Evolutionary conservation across 1,139 yeast species (phyloP).

Genomic region (Yamadazyma spencermartinsiae): DNA sequence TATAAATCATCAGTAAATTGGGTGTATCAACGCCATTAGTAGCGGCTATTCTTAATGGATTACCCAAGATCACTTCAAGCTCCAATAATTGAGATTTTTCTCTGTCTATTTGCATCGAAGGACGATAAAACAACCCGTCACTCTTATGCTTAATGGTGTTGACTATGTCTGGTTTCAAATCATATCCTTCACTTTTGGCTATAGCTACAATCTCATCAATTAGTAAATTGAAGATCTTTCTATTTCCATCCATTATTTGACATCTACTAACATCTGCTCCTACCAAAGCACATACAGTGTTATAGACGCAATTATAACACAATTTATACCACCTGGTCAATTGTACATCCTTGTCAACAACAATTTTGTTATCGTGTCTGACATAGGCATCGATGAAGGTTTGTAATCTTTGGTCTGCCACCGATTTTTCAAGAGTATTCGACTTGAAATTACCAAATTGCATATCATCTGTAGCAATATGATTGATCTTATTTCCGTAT

Average conservation of each 20-base stretch:
- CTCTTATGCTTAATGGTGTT: slow-evolving; percentile 56
- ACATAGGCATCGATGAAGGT: slow-evolving; percentile 53
- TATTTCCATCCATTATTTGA: slow-evolving; percentile 54
- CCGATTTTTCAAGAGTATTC: slow-evolving; percentile 13
- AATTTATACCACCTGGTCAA: slow-evolving; percentile 71
- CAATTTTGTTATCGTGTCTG: slow-evolving; percentile 36
- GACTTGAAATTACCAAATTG: slow-evolving; percentile 55
- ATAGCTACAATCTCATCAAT: slow-evolving; percentile 63
- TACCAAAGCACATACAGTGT: slow-evolving; percentile 58
- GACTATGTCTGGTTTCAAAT: slow-evolving; percentile 43
- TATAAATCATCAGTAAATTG: slow-evolving; percentile 53
- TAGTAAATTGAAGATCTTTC: slow-evolving; percentile 54
- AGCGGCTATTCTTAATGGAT: slow-evolving; percentile 62
- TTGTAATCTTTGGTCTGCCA: slow-evolving; percentile 27
- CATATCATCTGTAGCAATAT: slow-evolving; percentile 54
- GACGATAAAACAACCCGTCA: slow-evolving; percentile 64
- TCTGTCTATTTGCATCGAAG: slow-evolving; percentile 74
- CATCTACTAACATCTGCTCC: slow-evolving; percentile 57
- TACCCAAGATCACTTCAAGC: slow-evolving; percentile 69
- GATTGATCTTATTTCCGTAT: slow-evolving; percentile 49
- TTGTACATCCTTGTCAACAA: slow-evolving; percentile 49
- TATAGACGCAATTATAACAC: slow-evolving; percentile 66
- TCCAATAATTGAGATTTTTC: slow-evolving; percentile 72
- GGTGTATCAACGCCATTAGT: slow-evolving; percentile 60
- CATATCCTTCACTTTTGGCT: slow-evolving; percentile 65